Evolutionary conservation across 2,329 filamentous ascomycete species (phyloP).

Genomic region (Aspergillus sp.): DNA sequence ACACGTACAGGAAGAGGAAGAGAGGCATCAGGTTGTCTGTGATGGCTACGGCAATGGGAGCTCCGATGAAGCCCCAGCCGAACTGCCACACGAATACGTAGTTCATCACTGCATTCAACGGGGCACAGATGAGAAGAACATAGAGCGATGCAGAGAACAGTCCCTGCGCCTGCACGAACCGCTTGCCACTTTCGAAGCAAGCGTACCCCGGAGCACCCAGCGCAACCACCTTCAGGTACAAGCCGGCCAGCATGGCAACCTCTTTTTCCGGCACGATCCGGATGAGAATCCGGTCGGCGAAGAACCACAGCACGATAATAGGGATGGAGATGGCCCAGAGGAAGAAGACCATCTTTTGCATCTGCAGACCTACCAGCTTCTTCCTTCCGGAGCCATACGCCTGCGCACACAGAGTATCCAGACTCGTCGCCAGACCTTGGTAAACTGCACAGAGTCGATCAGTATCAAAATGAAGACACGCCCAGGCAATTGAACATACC

Average conservation of each 20-base stretch:
- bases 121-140: constrained; percentile 78
- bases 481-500: constrained; percentile 11
- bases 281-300: constrained; percentile 65
- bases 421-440: constrained; percentile 81
- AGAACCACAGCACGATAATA: constrained; percentile 70
- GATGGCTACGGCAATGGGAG: constrained; percentile 73
- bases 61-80: constrained; percentile 72
- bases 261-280: constrained; percentile 70
- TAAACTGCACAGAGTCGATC: constrained; percentile 52
- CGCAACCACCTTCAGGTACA: constrained; percentile 71
- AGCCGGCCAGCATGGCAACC: constrained; percentile 69
- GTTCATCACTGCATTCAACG: constrained; percentile 77
- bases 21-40: constrained; percentile 74
- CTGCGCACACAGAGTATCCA: constrained; percentile 91
- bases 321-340: constrained; percentile 71
- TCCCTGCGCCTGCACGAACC: constrained; percentile 84
- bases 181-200: constrained; percentile 76
- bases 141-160: constrained; percentile 82
- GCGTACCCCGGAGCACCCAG: constrained; percentile 74
- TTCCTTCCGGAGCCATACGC: constrained; percentile 90
- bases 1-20: constrained; percentile 72
- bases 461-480: background rate
- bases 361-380: constrained; percentile 80
- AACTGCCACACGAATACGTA: constrained; percentile 74
- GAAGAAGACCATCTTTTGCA: constrained; percentile 80